Base-by-base conservation (phyloP, 441 rosid species). In the Mallotus repandus region DNA sequence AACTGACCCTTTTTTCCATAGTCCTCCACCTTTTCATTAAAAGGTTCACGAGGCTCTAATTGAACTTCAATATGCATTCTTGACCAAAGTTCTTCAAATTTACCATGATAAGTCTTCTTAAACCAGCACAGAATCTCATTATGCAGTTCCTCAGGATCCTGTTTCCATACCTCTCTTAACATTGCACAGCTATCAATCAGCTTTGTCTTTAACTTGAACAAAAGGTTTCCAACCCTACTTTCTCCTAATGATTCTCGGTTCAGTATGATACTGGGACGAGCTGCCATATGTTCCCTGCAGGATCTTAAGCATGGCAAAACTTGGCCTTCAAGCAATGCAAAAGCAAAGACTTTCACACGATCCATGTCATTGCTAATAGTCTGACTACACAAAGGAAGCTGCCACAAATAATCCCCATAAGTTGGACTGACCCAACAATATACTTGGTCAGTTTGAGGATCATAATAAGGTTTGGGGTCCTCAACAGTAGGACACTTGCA, bases 291-390 rank as follows among this genome's bases (percentile, higher is more conserved):
- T 56, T 56, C 60, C 16, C 70, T 18, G 71, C 81, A 80, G 14
- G 71, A 74, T 75, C 63, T 89, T 54, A 94, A 63, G 81, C 99
- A 89, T n/a, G 89, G 91, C 67, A 92, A 80, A 38, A 92, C 96
- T 62, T 84, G 86, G 62, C 99, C 99, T 72, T 86, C 89, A 3
- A 94, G 98, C 70, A 94, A 82, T 25, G 96, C 89, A 79, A 75
- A 94, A 9, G 90, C 92, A 68, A 92, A 95, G 62, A 74, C 93
- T 1, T 85, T 81, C 54, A 80, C 79, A 2, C 91, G 77, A 32
- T 83, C 82, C 49, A 15, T 66, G 7, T 64, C 69, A 11, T 66
- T 77, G 22, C 7, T 77, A 46, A 89, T 75, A 41, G 80, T 84
- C 57, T 77, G n/a, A 71, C 81, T 80, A 43, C 83, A 87, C 82